Evolutionary conservation across 2,329 filamentous ascomycete genomes (phyloP), one percentile per base, ranked within the genome.

Genomic region (Fusarium xyrophilum): DNA sequence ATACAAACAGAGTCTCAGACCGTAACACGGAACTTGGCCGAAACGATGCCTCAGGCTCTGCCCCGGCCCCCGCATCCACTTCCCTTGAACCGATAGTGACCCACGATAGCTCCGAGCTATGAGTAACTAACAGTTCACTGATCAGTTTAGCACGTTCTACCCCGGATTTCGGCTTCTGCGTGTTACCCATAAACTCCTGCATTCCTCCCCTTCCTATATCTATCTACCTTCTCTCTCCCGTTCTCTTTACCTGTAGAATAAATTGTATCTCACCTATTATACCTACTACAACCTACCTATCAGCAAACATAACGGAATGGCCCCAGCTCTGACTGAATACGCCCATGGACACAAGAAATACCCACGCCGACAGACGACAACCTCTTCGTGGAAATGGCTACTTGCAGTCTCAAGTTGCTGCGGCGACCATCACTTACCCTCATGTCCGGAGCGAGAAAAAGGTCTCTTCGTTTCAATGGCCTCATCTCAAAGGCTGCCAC

Each of bases 341-440:
- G 17, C 50, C 42, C 27, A 64, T 60, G 54, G 51, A 64, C 32
- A 63, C 27, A 62, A 47, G 50, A 50, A 51, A 56, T 42, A 65
- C 38, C 28, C 21, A 43, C 19, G 56, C 56, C 62, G 36, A 56
- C n/a, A 56, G 47, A 63, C 57, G 42, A 59, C 52, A 69, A 63
- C 58, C 38, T 32, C 27, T 33, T 53, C 42, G 32, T 56, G 39
- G 53, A 55, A 42, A 69, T 69, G 67, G 67, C 67, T 53, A 67
- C 67, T 25, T 69, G 67, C 36, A 48, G 46, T 54, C 57, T 69
- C n/a, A 69, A 69, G 47, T 69, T 67, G 67, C 67, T 69, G 19
- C 67, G 67, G 67, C 67, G 67, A 39, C 67, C 67, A 25, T 69
- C 67, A 6, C 60, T 64, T 17, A 63, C 44, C 21, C 27, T 69